Evolutionary conservation across 106 monocot species (phyloP).

Genomic region (Chionographis japonica): DNA sequence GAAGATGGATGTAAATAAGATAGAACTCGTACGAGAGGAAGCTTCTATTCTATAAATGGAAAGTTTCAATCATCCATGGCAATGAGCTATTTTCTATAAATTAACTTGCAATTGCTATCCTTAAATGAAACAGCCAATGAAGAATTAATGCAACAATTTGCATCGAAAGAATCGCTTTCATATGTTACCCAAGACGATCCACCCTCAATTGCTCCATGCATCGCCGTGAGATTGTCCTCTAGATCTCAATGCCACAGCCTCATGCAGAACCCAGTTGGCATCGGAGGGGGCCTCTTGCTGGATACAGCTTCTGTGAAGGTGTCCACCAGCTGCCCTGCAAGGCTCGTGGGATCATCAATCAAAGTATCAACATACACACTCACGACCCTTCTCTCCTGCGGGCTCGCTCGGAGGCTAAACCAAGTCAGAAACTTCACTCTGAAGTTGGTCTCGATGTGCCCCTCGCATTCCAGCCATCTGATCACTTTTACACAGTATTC

Average conservation of each 20-base stretch:
- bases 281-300: slow-evolving; percentile 8
- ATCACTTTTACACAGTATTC: slow-evolving; percentile 78
- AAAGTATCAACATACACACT: slow-evolving; percentile 29
- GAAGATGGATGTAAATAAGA: too few species aligned
- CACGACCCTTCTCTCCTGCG: slow-evolving; percentile 31
- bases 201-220: too few species aligned
- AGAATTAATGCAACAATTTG: slow-evolving; percentile 31
- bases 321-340: slow-evolving; percentile 36
- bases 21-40: not conserved
- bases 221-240: too few species aligned
- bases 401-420: slow-evolving; percentile 73
- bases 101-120: not conserved
- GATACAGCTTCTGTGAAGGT: slow-evolving; percentile 26
- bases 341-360: slow-evolving; percentile 33
- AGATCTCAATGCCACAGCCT: slow-evolving; percentile 31
- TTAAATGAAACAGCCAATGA: slow-evolving; percentile 20
- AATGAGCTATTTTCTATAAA: slow-evolving; percentile 2
- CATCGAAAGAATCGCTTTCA: slow-evolving; percentile 27
- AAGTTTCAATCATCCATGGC: slow-evolving; percentile 1
- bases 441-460: slow-evolving; percentile 69
- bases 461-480: slow-evolving; percentile 63
- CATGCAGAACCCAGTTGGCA: slow-evolving; percentile 30
- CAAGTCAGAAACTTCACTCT: slow-evolving; percentile 91
- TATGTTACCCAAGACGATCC: not conserved
- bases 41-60: not conserved